These are phyloP conservation scores for Fomes fomentarius DNA, from an alignment of 1,284 basidiomycete genomes.

Conservation along the genomic window DNA sequence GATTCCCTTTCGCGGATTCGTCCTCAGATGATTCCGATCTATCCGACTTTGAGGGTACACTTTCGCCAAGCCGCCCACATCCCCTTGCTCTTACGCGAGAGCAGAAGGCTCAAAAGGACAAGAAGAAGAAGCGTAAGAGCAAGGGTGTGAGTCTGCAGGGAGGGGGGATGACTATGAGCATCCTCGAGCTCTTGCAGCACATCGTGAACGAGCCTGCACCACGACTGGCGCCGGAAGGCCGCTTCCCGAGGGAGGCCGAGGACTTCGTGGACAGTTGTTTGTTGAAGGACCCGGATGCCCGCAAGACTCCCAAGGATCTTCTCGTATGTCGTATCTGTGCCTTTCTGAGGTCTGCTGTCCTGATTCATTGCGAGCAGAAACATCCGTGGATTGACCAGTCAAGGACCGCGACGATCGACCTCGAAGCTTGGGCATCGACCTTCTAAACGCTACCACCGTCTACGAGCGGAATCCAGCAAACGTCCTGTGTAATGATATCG, in stretches of 20 bases:
- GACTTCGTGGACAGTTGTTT: constrained; percentile 85
- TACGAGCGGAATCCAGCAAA: neutral
- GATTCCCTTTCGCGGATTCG: constrained; percentile 87
- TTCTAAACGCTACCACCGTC: constrained; percentile 38
- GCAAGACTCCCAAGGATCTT: constrained; percentile 83
- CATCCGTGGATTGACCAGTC: constrained; percentile 61
- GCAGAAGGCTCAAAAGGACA: constrained; percentile 44
- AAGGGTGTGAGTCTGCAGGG: constrained; percentile 89
- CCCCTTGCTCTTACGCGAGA: constrained; percentile 40
- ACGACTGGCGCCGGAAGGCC: constrained; percentile 67
- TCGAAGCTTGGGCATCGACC: constrained; percentile 66
- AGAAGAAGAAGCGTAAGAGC: constrained; percentile 64
- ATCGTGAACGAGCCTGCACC: constrained; percentile 98
- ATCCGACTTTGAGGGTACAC: constrained; percentile 71
- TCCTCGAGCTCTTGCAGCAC: constrained; percentile 94
- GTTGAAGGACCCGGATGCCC: constrained; percentile 77
- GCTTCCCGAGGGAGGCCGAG: constrained; percentile 73
- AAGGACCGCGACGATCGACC: constrained; percentile 52
- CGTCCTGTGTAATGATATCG: constrained; percentile 11
- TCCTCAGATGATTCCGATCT: constrained; percentile 67
- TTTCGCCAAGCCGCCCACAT: constrained; percentile 57
- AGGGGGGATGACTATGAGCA: constrained; percentile 94
- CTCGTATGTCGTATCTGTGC: constrained; percentile 52
- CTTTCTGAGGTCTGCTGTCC: neutral
- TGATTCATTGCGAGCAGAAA: constrained; percentile 42